These are phyloP conservation scores for Cryptococcus sp. DNA, from an alignment of 1,284 basidiomycete species.

Conservation along the genomic window DNA sequence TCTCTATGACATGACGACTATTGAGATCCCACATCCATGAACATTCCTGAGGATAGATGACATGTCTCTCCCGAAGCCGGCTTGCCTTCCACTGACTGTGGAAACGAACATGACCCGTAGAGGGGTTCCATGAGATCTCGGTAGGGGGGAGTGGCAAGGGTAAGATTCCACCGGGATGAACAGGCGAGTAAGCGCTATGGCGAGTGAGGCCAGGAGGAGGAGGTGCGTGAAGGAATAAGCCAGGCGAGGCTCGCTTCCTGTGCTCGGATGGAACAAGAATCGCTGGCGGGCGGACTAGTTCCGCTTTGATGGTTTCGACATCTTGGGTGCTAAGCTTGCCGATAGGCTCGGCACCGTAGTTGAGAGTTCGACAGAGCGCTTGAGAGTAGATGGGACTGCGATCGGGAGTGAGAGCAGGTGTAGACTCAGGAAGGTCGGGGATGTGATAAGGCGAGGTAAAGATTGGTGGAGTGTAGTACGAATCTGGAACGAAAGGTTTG, in stretches of 20 bases:
- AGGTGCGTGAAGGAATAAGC: neutral
- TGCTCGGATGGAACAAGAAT: neutral
- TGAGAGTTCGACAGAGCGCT: neutral
- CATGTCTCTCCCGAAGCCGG: no score
- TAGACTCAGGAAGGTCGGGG: neutral
- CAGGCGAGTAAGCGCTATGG: neutral
- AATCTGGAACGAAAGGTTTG: neutral
- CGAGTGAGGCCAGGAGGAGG: neutral
- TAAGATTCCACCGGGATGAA: neutral
- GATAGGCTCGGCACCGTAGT: neutral
- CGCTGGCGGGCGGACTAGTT: no score
- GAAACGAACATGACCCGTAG: no score
- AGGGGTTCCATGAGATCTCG: neutral
- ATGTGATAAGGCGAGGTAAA: neutral
- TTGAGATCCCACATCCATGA: no score
- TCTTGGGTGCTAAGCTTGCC: neutral
- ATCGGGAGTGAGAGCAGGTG: neutral
- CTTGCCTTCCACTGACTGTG: no score
- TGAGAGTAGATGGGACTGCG: neutral
- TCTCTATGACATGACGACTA: no score
- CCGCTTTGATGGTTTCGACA: no score
- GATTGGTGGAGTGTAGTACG: neutral
- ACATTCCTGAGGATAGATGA: no score
- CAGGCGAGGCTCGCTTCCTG: neutral
- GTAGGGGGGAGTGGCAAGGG: neutral